phyloP scores from a whole-genome alignment of 2,329 filamentous ascomycete genomes.

The Colletotrichum echinochloae region DNA sequence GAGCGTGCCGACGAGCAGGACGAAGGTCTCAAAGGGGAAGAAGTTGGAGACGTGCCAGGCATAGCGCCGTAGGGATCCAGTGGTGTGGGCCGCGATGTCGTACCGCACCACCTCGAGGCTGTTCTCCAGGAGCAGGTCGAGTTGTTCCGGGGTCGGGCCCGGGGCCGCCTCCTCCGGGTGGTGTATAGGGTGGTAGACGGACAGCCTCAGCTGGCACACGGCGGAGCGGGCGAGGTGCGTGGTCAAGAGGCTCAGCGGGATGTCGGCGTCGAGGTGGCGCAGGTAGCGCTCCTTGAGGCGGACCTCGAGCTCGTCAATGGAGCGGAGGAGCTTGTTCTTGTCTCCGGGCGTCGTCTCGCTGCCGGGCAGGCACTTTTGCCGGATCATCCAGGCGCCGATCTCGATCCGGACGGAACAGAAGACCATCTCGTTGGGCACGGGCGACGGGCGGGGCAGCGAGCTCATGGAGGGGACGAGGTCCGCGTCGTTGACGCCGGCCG shows the following conservation, averaged over 20 bases:
- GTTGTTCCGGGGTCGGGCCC: constrained; percentile 58
- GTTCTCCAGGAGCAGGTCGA: constrained; percentile 66
- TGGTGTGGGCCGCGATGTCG: constrained; percentile 57
- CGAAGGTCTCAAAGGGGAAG: constrained; percentile 67
- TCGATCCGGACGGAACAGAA: constrained; percentile 34
- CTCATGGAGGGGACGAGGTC: constrained; percentile 63
- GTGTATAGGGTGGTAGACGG: constrained; percentile 12
- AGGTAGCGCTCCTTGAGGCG: constrained; percentile 9
- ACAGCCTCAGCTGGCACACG: constrained; percentile 2
- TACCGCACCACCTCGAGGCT: constrained; percentile 62
- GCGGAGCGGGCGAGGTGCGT: constrained; percentile 19
- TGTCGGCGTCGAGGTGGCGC: not conserved
- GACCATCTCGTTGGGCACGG: constrained; percentile 15
- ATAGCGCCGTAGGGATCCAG: constrained; percentile 59
- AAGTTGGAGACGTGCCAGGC: constrained; percentile 65
- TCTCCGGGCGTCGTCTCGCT: not conserved
- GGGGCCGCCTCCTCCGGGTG: not conserved
- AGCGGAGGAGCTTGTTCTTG: not conserved
- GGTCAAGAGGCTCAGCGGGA: constrained; percentile 9
- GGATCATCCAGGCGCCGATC: constrained; percentile 26
- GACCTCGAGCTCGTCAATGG: constrained; percentile 14
- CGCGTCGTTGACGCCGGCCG: constrained; percentile 68
- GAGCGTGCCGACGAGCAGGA: constrained; percentile 66
- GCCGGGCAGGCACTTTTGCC: constrained; percentile 7
- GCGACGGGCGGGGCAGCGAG: constrained; percentile 51